Base-by-base conservation (phyloP, 352 stramenopile species). In the Globisporangium apiculatum region DNA sequence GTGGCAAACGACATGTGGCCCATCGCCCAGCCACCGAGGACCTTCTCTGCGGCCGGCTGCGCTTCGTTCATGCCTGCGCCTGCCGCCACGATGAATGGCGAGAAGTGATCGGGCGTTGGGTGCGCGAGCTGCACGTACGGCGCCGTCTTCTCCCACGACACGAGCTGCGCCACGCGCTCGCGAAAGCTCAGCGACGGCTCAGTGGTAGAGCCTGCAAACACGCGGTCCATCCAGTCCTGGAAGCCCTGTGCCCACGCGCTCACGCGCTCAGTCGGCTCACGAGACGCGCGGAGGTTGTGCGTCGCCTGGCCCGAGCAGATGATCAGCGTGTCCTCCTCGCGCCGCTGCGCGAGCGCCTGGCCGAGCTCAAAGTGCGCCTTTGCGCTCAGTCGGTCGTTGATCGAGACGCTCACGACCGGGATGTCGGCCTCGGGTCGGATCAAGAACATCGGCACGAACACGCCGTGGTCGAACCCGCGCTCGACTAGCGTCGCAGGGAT, bases 361-460 rank as follows among this genome's bases (percentile, higher is more conserved):
- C 86, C 85, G 10, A 96, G 50, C 11, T 58, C 60, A 24, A 92
- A 67, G 58, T 89, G 79, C 4, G 55, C 56, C 12, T 67, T 68
- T 0, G 67, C 53, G 55, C 72, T 55, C 47, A 88, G 60, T 7
- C 49, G 51, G 31, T 64, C 53, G 36, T 79, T 73, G 36, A 96
- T 72, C 35, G 79, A 94, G 48, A 97, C 67, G 49, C 73, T 79
- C 3, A 97, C 83, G 12, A 97, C 78, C 0, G 92, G 92, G 36
- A 97, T 84, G 54, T 97, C 75, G 7, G 85, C 88, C 31, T 93
- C 67, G 1, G 89, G 87, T 48, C 86, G 90, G 65, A 97, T 91
- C 38, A 97, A 53, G 59, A 93, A 85, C 55, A 98, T 73, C 6
- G 91, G 90, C n/a, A 98, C 77, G 62, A 97, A 97, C 12, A 95